Evolutionary conservation across 2,329 filamentous ascomycete species (phyloP).

Genomic region (Graphiopsis chlorocephala): DNA sequence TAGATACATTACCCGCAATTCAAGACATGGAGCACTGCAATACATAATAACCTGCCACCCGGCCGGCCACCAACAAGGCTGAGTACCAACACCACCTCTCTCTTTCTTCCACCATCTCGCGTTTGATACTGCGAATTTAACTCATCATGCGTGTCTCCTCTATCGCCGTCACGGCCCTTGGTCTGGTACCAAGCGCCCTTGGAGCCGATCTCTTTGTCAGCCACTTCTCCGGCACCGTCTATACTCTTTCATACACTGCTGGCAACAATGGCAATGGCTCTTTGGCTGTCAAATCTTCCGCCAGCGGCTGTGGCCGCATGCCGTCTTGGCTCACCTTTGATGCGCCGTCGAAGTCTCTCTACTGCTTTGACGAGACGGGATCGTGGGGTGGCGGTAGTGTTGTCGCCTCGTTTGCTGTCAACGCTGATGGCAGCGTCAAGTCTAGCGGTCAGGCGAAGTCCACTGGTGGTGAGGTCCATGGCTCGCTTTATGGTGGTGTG

Average conservation of each 20-base stretch:
- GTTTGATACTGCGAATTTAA: constrained; percentile 13
- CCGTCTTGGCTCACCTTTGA: constrained; percentile 18
- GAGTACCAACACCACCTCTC: background rate
- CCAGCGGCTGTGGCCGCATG: constrained; percentile 16
- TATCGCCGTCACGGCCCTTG: constrained; percentile 9
- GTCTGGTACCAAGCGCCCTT: constrained; percentile 13
- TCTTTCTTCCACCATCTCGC: background rate
- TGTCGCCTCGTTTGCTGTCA: constrained; percentile 13
- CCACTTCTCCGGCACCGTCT: constrained; percentile 16
- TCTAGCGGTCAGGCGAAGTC: constrained; percentile 14
- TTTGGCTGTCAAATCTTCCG: constrained; percentile 6
- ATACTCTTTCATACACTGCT: constrained; percentile 12
- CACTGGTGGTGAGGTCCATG: constrained; percentile 15
- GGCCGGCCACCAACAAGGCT: background rate
- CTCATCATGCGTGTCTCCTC: constrained; percentile 12
- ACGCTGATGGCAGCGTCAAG: background rate
- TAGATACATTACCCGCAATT: background rate
- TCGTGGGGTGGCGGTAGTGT: constrained; percentile 12
- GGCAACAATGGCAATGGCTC: constrained; percentile 15
- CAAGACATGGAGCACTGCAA: background rate
- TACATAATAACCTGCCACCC: constrained; percentile 12
- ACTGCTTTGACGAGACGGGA: constrained; percentile 18
- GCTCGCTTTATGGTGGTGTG: constrained; percentile 12
- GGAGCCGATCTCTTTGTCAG: constrained; percentile 11
- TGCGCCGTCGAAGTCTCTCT: constrained; percentile 7